Evolutionary conservation across 1,284 basidiomycete genomes (phyloP).

Genomic region (Cutaneotrichosporon daszewskae): DNA sequence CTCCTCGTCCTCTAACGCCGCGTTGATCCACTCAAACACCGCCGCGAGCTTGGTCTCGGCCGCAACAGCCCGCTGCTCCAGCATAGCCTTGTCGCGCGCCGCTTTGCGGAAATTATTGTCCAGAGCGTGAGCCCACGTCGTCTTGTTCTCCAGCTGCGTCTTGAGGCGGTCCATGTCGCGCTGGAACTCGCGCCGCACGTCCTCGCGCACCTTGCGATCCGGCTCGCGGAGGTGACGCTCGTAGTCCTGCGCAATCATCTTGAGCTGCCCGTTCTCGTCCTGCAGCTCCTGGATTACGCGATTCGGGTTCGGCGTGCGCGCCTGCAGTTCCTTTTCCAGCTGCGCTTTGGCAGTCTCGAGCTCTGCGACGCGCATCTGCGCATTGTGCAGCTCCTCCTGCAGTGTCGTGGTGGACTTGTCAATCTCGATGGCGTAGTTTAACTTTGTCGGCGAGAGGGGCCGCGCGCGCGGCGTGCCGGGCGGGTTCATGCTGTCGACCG

Average conservation of each 20-base stretch:
- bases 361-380: constrained; percentile 65
- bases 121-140: constrained; percentile 40
- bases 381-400: constrained; percentile 74
- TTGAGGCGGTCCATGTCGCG: constrained; percentile 59
- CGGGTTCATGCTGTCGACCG: constrained; percentile 46
- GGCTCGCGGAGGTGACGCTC: constrained; percentile 60
- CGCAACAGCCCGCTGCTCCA: constrained; percentile 30
- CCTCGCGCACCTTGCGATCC: constrained; percentile 64
- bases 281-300: constrained; percentile 40
- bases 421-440: constrained; percentile 58
- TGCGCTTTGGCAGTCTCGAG: constrained; percentile 68
- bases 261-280: constrained; percentile 39
- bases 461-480: constrained; percentile 52
- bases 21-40: constrained; percentile 40
- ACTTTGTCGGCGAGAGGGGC: constrained; percentile 69
- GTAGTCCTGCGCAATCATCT: constrained; percentile 44
- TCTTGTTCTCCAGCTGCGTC: constrained; percentile 52
- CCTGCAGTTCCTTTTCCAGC: constrained; percentile 50
- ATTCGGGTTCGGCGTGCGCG: constrained; percentile 37
- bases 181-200: constrained; percentile 72
- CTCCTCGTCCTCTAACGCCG: constrained; percentile 17
- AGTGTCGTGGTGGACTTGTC: constrained; percentile 72
- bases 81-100: constrained; percentile 29
- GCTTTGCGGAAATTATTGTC: constrained; percentile 40
- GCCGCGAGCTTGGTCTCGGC: constrained; percentile 38